A percentile compares a stretch with the other conserved stretches of the same genome.
These are phyloP conservation scores for Ophiorrhiza pumila DNA, from an alignment of 257 asterid species.

Conservation along the genomic window DNA sequence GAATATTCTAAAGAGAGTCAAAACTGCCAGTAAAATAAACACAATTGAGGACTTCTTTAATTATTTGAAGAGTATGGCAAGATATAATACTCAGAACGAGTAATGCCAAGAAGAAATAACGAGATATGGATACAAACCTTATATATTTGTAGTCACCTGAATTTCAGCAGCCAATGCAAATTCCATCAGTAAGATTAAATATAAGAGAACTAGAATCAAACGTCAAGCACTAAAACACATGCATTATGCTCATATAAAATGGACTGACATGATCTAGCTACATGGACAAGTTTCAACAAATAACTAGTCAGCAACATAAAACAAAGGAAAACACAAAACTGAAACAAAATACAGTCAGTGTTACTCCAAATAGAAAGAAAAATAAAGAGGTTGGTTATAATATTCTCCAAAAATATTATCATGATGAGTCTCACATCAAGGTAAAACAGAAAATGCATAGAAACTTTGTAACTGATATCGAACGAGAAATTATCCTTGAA, in stretches of 20 bases:
- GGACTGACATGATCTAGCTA: constrained; percentile 1
- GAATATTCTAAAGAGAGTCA: constrained; percentile 4
- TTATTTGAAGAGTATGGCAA: background rate
- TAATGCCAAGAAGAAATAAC: constrained; percentile 9
- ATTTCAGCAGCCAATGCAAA: constrained; percentile 27
- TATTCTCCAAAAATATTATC: background rate
- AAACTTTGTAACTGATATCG: background rate
- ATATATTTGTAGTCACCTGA: constrained; percentile 91
- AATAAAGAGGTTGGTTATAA: background rate
- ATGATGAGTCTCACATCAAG: background rate
- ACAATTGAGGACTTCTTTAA: constrained; percentile 1
- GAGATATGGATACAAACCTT: constrained; percentile 50
- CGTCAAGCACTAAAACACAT: background rate
- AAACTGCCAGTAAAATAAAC: constrained; percentile 5
- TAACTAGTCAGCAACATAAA: background rate
- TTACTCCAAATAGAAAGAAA: background rate
- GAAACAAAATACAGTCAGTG: background rate
- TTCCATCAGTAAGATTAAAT: constrained; percentile 24
- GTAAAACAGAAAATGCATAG: background rate
- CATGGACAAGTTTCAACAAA: background rate
- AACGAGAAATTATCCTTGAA: constrained; percentile 3
- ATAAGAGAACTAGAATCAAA: background rate
- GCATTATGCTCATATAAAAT: background rate
- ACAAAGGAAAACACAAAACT: background rate
- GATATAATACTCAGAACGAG: background rate